A percentile compares a stretch with the other conserved stretches of the same genome.
Evolutionary conservation across 306 rosid species (phyloP).

Genomic region (Gleditsia sinensis): DNA sequence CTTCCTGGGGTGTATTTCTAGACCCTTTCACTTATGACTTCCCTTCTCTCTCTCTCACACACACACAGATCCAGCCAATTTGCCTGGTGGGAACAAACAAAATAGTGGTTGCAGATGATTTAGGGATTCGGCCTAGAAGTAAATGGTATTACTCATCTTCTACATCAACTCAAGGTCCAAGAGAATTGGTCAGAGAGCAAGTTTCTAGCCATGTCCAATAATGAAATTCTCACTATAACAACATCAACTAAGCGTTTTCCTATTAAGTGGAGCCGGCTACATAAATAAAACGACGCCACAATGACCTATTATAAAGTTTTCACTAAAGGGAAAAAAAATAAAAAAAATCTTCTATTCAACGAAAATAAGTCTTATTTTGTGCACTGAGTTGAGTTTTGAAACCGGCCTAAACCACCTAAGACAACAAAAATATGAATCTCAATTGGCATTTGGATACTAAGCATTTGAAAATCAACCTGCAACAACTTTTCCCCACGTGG

Average conservation of each 20-base stretch:
- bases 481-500: slow-evolving; percentile 88
- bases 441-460: slow-evolving; percentile 17
- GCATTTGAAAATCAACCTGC: slow-evolving; percentile 63
- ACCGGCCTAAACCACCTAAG: background rate
- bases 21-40: background rate
- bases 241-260: too few relatives aligned
- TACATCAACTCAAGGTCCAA: slow-evolving; percentile 4
- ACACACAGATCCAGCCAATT: background rate
- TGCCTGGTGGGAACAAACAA: background rate
- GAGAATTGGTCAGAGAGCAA: background rate
- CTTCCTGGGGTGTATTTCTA: slow-evolving; percentile 1
- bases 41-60: background rate
- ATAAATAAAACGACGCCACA: too few relatives aligned
- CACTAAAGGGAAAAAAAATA: too few relatives aligned
- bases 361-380: background rate
- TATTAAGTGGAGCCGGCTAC: too few relatives aligned
- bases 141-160: background rate
- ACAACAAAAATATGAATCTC: slow-evolving; percentile 10
- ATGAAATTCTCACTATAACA: background rate
- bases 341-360: background rate
- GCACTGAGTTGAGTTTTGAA: slow-evolving; percentile 5
- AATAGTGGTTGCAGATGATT: background rate
- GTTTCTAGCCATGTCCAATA: background rate
- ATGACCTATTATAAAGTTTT: too few relatives aligned
- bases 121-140: background rate